Conservation (phyloP, 129 eudicot genomes). For the Tanacetum coccineum region DNA sequence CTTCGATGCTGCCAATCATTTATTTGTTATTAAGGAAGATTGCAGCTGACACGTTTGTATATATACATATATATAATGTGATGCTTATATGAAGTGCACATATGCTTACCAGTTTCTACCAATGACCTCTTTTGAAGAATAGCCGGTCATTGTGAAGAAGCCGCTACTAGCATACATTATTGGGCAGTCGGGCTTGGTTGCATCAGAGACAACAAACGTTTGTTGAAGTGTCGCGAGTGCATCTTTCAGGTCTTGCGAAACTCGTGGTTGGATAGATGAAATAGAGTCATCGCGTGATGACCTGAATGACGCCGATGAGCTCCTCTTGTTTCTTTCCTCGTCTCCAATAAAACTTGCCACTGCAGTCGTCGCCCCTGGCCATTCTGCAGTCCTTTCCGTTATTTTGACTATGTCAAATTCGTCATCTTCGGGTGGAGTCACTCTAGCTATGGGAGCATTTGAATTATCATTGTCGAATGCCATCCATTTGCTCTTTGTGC, state of each 20-base stretch:
- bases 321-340: conserved; percentile 34
- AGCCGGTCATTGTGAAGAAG: conserved; percentile 89
- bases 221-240: conserved; percentile 80
- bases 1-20: too few species aligned
- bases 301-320: conserved; percentile 41
- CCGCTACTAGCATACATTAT: conserved; percentile 94
- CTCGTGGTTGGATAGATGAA: conserved; percentile 46
- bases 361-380: conserved; percentile 40
- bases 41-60: too few species aligned
- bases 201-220: conserved; percentile 95
- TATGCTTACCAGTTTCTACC: conserved; percentile 76
- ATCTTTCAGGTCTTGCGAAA: conserved; percentile 87
- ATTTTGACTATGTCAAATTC: conserved; percentile 18
- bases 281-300: conserved; percentile 44
- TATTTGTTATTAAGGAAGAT: too few species aligned
- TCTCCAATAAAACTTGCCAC: conserved; percentile 24
- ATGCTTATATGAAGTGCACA: too few species aligned
- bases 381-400: conserved; percentile 43
- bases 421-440: conserved; percentile 18
- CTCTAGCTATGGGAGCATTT: conserved; percentile 16
- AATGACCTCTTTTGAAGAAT: conserved; percentile 76
- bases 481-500: conserved; percentile 41
- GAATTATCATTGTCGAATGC: conserved; percentile 28
- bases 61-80: too few species aligned
- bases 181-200: conserved; percentile 88